These are phyloP conservation scores for Crithidia acanthocephali DNA, from an alignment of 208 protist genomes.

Conservation along the genomic window DNA sequence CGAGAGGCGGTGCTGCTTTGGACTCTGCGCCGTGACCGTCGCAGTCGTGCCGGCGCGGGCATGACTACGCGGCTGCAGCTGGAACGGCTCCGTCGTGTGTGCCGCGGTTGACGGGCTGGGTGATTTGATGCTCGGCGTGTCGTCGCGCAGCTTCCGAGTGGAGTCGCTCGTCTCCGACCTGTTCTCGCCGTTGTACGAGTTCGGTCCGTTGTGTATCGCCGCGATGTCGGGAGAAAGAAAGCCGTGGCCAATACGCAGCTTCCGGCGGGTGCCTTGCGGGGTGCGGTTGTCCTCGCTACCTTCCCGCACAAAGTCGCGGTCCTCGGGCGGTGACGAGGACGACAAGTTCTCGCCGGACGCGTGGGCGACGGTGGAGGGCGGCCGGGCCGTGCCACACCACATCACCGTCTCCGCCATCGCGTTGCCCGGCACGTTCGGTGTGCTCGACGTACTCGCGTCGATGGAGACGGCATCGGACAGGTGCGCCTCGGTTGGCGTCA, in stretches of 20 bases:
- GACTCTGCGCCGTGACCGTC: neutral
- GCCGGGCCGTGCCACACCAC: neutral
- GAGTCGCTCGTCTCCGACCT: slow-evolving; percentile 4
- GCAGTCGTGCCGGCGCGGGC: neutral
- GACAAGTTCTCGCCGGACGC: neutral
- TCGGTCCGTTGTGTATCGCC: neutral
- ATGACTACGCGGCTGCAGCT: neutral
- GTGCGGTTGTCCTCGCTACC: neutral
- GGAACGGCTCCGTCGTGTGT: neutral
- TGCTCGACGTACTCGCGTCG: neutral
- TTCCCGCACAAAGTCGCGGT: neutral
- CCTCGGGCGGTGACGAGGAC: neutral
- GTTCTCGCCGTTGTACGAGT: slow-evolving; percentile 2
- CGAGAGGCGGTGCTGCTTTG: slow-evolving; percentile 11
- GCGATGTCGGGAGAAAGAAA: slow-evolving; percentile 1
- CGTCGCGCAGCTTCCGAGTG: slow-evolving; percentile 12
- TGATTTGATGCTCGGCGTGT: neutral
- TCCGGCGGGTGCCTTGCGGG: neutral
- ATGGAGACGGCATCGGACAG: neutral
- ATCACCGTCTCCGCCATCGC: slow-evolving; percentile 3
- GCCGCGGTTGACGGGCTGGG: neutral
- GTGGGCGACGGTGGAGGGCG: slow-evolving; percentile 4
- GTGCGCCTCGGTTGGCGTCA: slow-evolving; percentile 1
- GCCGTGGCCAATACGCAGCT: slow-evolving; percentile 8
- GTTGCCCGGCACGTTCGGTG: neutral